Conservation (phyloP, 1,284 basidiomycete species). For the Cystobasidium pallidum region DNA sequence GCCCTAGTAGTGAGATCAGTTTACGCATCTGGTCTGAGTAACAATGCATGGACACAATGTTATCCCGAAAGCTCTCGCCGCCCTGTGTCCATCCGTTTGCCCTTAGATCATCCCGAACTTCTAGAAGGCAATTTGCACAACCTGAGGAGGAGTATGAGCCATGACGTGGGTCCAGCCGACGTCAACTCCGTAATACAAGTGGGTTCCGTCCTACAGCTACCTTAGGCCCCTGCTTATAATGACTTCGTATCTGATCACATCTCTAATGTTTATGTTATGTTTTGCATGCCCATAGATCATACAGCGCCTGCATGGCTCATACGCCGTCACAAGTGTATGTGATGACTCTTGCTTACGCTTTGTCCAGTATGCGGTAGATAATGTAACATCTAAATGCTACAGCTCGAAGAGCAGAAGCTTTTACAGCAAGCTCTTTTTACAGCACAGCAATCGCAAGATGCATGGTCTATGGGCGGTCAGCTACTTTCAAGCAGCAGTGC, state of each 20-base stretch:
- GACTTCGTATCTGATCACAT: constrained; percentile 24
- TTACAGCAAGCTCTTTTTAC: constrained; percentile 42
- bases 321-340: constrained; percentile 13
- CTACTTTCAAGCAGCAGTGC: constrained; percentile 13
- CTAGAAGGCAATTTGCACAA: background rate
- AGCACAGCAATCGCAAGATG: constrained; percentile 37
- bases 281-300: constrained; percentile 25
- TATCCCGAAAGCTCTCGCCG: too few species aligned
- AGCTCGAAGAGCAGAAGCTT: constrained; percentile 42
- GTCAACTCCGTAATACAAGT: constrained; percentile 15
- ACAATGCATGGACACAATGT: too few species aligned
- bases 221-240: too few species aligned
- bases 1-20: too few species aligned
- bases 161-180: background rate
- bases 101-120: background rate
- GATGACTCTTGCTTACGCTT: background rate
- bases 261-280: background rate
- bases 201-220: background rate
- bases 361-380: too few species aligned
- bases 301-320: constrained; percentile 28
- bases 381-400: too few species aligned
- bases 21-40: too few species aligned
- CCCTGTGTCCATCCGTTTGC: background rate
- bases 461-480: constrained; percentile 34
- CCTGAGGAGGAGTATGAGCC: constrained; percentile 1